A percentile compares a stretch with the other conserved stretches of the same genome.
phyloP scores from a whole-genome alignment of 495 filamentous ascomycete genomes.

The Entonaema liquescens region DNA sequence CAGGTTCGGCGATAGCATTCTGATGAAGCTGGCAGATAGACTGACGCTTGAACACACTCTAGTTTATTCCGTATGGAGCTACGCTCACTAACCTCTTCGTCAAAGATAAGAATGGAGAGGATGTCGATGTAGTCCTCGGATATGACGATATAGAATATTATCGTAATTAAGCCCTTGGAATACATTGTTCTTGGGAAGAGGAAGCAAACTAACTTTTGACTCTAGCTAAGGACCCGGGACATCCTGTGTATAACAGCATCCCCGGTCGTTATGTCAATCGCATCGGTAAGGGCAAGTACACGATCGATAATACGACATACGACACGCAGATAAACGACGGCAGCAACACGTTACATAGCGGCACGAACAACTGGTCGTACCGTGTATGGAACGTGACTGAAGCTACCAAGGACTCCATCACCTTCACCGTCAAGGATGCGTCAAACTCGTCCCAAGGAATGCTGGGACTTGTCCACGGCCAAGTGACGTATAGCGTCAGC shows the following conservation, averaged over 20 bases:
- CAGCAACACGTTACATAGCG: slow-evolving; percentile 66
- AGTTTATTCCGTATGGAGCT: slow-evolving; percentile 66
- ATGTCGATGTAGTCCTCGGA: slow-evolving; percentile 63
- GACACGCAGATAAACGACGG: slow-evolving; percentile 63
- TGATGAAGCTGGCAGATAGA: not conserved
- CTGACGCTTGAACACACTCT: slow-evolving; percentile 18
- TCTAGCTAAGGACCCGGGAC: slow-evolving; percentile 56
- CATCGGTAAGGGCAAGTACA: slow-evolving; percentile 63
- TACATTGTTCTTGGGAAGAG: slow-evolving; percentile 18
- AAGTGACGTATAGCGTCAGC: slow-evolving; percentile 73
- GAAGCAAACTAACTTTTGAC: slow-evolving; percentile 27
- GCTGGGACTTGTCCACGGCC: slow-evolving; percentile 74
- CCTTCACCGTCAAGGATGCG: slow-evolving; percentile 76
- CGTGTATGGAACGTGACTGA: slow-evolving; percentile 63
- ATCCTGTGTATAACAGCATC: slow-evolving; percentile 61
- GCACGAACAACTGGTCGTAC: slow-evolving; percentile 68
- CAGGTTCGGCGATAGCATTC: slow-evolving; percentile 48
- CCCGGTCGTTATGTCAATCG: slow-evolving; percentile 65
- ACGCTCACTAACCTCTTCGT: slow-evolving; percentile 66
- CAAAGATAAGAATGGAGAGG: slow-evolving; percentile 63
- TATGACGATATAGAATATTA: slow-evolving; percentile 62
- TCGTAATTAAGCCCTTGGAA: slow-evolving; percentile 43
- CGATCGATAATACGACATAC: slow-evolving; percentile 61
- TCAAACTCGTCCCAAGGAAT: slow-evolving; percentile 72
- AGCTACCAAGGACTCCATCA: slow-evolving; percentile 71